These are phyloP conservation scores for Asterella californica DNA, from an alignment of 225 moss, liverwort and hornwort genomes.

Conservation along the genomic window DNA sequence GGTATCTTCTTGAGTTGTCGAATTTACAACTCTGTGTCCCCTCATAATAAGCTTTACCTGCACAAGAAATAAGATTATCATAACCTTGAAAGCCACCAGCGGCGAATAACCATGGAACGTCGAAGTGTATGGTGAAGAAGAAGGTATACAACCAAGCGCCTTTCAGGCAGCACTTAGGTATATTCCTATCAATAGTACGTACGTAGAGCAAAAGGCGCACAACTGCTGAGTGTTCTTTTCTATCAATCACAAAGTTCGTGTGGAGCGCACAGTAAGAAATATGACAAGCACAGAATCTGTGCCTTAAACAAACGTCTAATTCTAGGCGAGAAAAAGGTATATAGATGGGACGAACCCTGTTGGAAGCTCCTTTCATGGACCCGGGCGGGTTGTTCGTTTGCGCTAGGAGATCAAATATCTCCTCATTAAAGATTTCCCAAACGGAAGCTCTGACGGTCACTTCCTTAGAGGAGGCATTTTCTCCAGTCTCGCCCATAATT, in stretches of 20 bases:
- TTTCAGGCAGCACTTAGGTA: no score
- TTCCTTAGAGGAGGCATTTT: constrained; percentile 22
- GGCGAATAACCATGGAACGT: not conserved
- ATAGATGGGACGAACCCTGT: constrained; percentile 39
- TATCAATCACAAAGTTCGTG: not conserved
- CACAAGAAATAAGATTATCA: constrained; percentile 1
- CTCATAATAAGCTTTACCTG: constrained; percentile 77
- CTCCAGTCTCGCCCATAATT: constrained; percentile 55
- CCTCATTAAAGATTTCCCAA: constrained; percentile 93
- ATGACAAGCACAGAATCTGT: not conserved
- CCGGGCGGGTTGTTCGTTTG: constrained; percentile 51
- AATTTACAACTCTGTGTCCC: constrained; percentile 69
- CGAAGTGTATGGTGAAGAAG: not conserved
- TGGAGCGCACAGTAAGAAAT: not conserved
- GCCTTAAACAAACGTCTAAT: not conserved
- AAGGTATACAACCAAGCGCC: no score
- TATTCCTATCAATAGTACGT: no score
- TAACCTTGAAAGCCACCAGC: not conserved
- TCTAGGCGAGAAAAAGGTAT: not conserved
- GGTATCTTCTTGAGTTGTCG: constrained; percentile 57
- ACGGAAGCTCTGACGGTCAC: constrained; percentile 78
- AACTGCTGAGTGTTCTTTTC: not conserved
- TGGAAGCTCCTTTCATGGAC: constrained; percentile 45
- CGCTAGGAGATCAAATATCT: constrained; percentile 77
- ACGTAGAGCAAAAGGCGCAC: not conserved